Evolutionary conservation across 2,329 filamentous ascomycete genomes (phyloP).

Genomic region (Pseudocercospora fijiensis): DNA sequence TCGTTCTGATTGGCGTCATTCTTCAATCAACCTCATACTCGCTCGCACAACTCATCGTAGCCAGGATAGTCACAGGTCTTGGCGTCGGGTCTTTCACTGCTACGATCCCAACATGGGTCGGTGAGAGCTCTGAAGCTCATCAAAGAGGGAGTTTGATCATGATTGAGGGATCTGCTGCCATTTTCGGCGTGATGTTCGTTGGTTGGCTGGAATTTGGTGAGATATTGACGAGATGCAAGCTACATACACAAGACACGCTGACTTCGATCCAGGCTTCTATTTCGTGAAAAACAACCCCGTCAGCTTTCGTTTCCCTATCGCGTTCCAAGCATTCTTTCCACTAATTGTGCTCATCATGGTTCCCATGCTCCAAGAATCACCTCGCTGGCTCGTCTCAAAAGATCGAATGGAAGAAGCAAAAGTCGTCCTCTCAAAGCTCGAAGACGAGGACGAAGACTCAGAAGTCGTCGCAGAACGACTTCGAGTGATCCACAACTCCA

Average conservation of each 20-base stretch:
- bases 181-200: constrained; percentile 30
- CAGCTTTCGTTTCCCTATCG: constrained; percentile 42
- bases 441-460: constrained; percentile 27
- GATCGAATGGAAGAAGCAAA: constrained; percentile 29
- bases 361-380: constrained; percentile 36
- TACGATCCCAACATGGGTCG: constrained; percentile 27
- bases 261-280: constrained; percentile 14
- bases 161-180: constrained; percentile 26
- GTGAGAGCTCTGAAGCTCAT: constrained; percentile 26
- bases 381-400: constrained; percentile 31
- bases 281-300: constrained; percentile 26
- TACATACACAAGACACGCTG: background rate
- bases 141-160: constrained; percentile 26
- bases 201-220: constrained; percentile 29
- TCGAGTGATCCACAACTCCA: constrained; percentile 25
- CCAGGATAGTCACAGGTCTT: constrained; percentile 50
- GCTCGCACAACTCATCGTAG: constrained; percentile 52
- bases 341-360: constrained; percentile 38
- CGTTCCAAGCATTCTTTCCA: constrained; percentile 47
- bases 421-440: constrained; percentile 32
- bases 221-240: background rate
- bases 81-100: constrained; percentile 43
- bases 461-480: constrained; percentile 23
- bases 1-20: constrained; percentile 44
- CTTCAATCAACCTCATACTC: constrained; percentile 42